Base-by-base conservation (phyloP, 768 basidiomycete species). In the Panaeolus papilionaceus region DNA sequence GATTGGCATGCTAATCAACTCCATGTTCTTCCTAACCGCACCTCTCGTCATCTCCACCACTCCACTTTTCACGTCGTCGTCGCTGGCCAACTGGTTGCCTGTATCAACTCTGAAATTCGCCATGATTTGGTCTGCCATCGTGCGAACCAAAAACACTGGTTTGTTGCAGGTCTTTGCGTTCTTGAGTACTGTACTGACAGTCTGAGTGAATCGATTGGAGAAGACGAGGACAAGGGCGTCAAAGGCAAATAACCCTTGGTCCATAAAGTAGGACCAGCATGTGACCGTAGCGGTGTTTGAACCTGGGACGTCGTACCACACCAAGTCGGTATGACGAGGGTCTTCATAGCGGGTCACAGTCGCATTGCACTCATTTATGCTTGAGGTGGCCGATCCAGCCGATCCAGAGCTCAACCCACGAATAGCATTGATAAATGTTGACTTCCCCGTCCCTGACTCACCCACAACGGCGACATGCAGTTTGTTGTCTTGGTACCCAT, bases 221-320 rank as follows among this genome's bases (percentile, higher is more conserved):
- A 79, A 74, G 37, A 80, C 62, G 1, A 81, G 69, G 42, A 80
- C 38, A 61, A 80, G 73, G 23, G 71, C 76, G 64, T 80, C 80
- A 28, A 81, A 80, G 39, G 79, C 73, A 23, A 76, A 80, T 12
- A 80, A 77, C 1, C 79, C 79, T 45, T 79, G 75, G 3, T 71
- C 58, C 20, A 80, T 80, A 71, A 80, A 80, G 63, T 80, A 80
- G n/a, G 77, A 71, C 78, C 78, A 80, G 61, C 76, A 76, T 4
- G 71, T 71, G 23, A 76, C 73, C 18, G 66, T 72, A 26, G 76
- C 10, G 4, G 79, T 80, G 10, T 78, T 77, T 10, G 80, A 77
- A 12, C 79, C 80, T 0, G 79, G 79, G n/a, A 79, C 45, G 44
- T 80, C 80, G 9, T 75, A 80, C 79, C 79, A 81, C 44, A 75